Evolutionary conservation across 331 rosid genomes (phyloP), one percentile per base, ranked within the genome.

Genomic region (Rosa hybrid): DNA sequence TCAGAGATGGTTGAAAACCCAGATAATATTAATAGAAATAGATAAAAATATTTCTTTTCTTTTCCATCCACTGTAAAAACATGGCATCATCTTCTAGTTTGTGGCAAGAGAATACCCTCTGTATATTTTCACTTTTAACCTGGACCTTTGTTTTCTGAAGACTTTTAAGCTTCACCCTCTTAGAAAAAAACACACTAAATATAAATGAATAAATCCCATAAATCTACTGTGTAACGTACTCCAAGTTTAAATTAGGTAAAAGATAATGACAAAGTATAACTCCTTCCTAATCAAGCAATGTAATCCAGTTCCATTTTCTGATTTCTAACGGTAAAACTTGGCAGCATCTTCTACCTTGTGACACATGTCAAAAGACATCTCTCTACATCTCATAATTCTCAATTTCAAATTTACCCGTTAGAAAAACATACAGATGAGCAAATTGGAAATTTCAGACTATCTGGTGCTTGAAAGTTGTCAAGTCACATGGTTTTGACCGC

Each of bases 401-500:
- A 30, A 2, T 7, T 42, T 41, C 71, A 65, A 41, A 68, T 68
- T 39, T 39, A 68, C 72, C 14, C 27, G 72, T 68, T 68, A 8
- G 48, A 67, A 39, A 67, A 2, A 18, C 16, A 68, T 17, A 39
- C 72, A 39, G 72, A 67, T 38, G 23, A 38, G 72, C 49, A 18
- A 34, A 65, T 12, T 65, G 45, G 34, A 16, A 65, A 65, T 10
- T 10, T 62, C 41, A 25, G 7, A 27, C 8, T 25, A 64, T 64
- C 21, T 34, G 14, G 70, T 64, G 45, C 12, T 64, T 34, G n/a
- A 14, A 64, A 64, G 44, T 64, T 64, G 70, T 39, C 70, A 64
- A 14, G 70, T 64, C 70, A 64, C 70, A 64, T 64, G 45, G 11
- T 30, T 64, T 30, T 64, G 42, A 64, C 70, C 34, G 18, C 71